A percentile compares a stretch with the other conserved stretches of the same genome.
phyloP scores from a whole-genome alignment of 2,329 filamentous ascomycete genomes.

The Raffaelea deltoideospora region DNA sequence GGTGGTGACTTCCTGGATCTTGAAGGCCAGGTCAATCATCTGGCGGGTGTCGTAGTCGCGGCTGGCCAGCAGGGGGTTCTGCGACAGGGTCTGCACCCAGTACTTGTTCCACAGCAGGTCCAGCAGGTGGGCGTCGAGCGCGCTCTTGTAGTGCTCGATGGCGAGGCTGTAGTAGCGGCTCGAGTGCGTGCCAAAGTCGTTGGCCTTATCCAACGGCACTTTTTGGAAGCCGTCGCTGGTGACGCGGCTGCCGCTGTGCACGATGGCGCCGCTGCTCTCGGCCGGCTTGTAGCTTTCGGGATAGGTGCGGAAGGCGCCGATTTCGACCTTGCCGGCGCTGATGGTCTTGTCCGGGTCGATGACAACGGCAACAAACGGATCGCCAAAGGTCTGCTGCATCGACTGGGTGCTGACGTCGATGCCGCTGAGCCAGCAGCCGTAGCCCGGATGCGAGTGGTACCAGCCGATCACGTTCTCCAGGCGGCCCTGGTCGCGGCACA shows the following conservation, averaged over 20 bases:
- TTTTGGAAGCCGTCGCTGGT: conserved; percentile 50
- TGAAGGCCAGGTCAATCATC: conserved; percentile 73
- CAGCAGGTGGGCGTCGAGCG: conserved; percentile 72
- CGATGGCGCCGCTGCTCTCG: not conserved
- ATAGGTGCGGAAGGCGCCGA: conserved; percentile 89
- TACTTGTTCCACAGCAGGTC: conserved; percentile 97
- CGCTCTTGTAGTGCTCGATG: conserved; percentile 88
- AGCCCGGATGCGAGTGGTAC: conserved; percentile 97
- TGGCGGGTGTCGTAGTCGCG: conserved; percentile 88
- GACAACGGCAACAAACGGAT: conserved; percentile 90
- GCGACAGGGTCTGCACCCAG: conserved; percentile 91
- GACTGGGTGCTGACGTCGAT: conserved; percentile 87
- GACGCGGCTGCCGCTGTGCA: conserved; percentile 16
- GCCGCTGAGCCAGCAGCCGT: conserved; percentile 93
- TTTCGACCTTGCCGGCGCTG: conserved; percentile 88
- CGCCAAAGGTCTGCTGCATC: conserved; percentile 70
- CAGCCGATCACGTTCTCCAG: conserved; percentile 90
- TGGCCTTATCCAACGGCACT: conserved; percentile 83
- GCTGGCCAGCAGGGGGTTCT: conserved; percentile 80
- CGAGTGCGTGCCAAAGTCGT: conserved; percentile 89
- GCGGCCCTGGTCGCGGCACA: conserved; percentile 59
- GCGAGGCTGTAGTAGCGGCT: conserved; percentile 83
- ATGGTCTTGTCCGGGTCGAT: conserved; percentile 95
- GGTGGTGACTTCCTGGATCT: conserved; percentile 52
- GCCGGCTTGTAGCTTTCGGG: conserved; percentile 54